A percentile compares a stretch with the other conserved stretches of the same genome.
phyloP scores from a whole-genome alignment of 192 early-diverging fungal genomes.

The Linderina pennispora region DNA sequence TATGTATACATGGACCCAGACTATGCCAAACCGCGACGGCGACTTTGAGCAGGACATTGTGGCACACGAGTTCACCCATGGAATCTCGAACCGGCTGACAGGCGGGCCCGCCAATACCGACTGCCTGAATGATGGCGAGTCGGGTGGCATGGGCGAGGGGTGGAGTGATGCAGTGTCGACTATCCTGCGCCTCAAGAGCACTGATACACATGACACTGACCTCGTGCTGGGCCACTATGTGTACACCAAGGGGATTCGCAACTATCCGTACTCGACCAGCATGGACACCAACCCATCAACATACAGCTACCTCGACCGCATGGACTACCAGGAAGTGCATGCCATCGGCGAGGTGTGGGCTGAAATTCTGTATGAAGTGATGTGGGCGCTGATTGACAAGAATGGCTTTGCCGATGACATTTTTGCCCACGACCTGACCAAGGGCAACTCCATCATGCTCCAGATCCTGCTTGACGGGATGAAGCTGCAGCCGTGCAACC shows the following conservation, averaged over 20 bases:
- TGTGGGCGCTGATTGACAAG: constrained; percentile 61
- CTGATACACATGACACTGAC: constrained; percentile 45
- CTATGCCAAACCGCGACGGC: constrained; percentile 68
- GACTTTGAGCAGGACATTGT: constrained; percentile 86
- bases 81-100: constrained; percentile 82
- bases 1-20: constrained; percentile 91
- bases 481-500: constrained; percentile 62
- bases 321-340: constrained; percentile 90
- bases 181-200: constrained; percentile 58
- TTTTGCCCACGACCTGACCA: constrained; percentile 39
- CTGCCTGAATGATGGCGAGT: constrained; percentile 84
- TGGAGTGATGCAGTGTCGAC: constrained; percentile 94
- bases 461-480: constrained; percentile 51
- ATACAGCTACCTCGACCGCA: constrained; percentile 67
- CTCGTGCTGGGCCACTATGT: constrained; percentile 68
- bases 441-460: constrained; percentile 49
- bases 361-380: constrained; percentile 82
- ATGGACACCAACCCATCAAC: constrained; percentile 72
- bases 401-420: constrained; percentile 54
- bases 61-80: constrained; percentile 91
- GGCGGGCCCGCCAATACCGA: constrained; percentile 86
- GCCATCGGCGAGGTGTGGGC: constrained; percentile 94
- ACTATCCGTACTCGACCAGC: constrained; percentile 67
- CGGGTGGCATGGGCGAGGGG: constrained; percentile 91
- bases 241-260: constrained; percentile 80